phyloP scores from a whole-genome alignment of 169 alveolate species.

The Babesia caballi region DNA sequence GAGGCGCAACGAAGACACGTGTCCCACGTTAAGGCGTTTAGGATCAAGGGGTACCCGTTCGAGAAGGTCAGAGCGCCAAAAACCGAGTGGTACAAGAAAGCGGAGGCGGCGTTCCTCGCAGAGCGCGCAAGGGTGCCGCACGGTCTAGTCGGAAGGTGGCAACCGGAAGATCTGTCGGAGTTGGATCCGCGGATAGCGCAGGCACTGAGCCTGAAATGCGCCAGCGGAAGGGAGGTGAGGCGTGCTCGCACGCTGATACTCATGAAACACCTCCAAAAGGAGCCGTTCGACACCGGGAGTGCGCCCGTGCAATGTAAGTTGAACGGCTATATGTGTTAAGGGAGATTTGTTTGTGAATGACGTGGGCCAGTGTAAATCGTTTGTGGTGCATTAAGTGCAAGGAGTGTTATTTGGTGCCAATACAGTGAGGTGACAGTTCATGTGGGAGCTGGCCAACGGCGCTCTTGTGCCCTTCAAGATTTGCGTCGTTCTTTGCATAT shows the following conservation, averaged over 20 bases:
- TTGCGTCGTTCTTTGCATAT: neutral
- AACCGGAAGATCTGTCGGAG: constrained; percentile 71
- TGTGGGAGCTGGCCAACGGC: neutral
- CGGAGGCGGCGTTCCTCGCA: constrained; percentile 82
- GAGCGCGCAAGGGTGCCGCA: constrained; percentile 79
- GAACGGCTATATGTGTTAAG: no score
- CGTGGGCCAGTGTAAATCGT: no score
- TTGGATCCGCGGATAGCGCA: constrained; percentile 64
- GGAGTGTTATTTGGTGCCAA: no score
- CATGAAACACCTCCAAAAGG: constrained; percentile 73
- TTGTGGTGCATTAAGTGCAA: no score
- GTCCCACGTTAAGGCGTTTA: constrained; percentile 77
- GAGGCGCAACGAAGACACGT: constrained; percentile 28
- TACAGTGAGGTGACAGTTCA: neutral
- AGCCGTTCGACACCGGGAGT: constrained; percentile 80
- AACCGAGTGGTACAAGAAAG: constrained; percentile 83
- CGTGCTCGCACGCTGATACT: constrained; percentile 65
- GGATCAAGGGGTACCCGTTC: constrained; percentile 80
- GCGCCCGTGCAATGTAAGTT: constrained; percentile 74
- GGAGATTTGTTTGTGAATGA: no score
- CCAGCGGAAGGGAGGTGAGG: constrained; percentile 63
- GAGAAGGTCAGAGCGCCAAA: constrained; percentile 81
- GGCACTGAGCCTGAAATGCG: constrained; percentile 72
- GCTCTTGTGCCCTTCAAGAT: neutral
- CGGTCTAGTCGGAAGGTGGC: constrained; percentile 79